These are phyloP conservation scores for Dendrobium chrysotoxum DNA, from an alignment of 106 monocot species.

Conservation along the genomic window DNA sequence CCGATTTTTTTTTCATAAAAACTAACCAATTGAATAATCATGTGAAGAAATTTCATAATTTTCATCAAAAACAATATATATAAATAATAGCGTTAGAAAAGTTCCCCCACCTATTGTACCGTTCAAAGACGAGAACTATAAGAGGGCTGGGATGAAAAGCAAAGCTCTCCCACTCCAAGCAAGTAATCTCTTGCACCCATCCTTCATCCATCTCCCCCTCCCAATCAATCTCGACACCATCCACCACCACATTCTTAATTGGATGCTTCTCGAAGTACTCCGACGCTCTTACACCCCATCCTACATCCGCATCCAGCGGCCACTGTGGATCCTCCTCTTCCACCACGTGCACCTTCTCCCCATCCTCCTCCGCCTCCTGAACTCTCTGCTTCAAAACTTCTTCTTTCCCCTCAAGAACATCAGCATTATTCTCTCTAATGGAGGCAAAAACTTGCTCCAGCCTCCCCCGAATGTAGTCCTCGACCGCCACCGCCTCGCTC, in stretches of 20 bases:
- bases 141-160: constrained; percentile 94
- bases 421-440: constrained; percentile 45
- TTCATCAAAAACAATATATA: not conserved
- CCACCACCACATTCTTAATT: constrained; percentile 80
- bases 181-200: constrained; percentile 95
- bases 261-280: constrained; percentile 94
- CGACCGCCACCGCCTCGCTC: constrained; percentile 79
- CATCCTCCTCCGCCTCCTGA: constrained; percentile 17
- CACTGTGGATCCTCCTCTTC: constrained; percentile 80
- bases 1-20: too few species aligned
- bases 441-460: constrained; percentile 59
- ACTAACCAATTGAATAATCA: not conserved
- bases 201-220: constrained; percentile 90
- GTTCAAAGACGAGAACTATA: constrained; percentile 44
- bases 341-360: constrained; percentile 10
- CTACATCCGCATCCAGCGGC: constrained; percentile 89
- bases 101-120: constrained; percentile 1
- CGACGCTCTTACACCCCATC: constrained; percentile 86
- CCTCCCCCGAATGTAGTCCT: constrained; percentile 72
- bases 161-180: constrained; percentile 97
- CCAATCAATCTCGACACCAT: constrained; percentile 93
- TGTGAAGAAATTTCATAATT: not conserved
- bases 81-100: not conserved
- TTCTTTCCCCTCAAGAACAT: constrained; percentile 42
- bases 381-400: constrained; percentile 46